A percentile compares a stretch with the other conserved stretches of the same genome.
Evolutionary conservation across 441 rosid genomes (phyloP).

Genomic region (Erodium texanum): DNA sequence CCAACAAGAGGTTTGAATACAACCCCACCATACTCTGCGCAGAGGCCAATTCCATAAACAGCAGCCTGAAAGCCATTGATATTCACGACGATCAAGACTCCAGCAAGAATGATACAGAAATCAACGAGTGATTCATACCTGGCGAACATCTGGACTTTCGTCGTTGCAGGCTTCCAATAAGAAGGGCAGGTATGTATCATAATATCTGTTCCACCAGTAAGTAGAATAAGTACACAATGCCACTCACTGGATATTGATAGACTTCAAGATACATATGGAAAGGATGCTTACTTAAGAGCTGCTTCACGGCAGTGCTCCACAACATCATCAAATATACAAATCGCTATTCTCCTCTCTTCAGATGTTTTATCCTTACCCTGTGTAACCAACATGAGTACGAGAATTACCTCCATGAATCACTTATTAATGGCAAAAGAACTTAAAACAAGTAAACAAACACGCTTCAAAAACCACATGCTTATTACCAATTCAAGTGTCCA

Average conservation of each 20-base stretch:
- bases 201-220: constrained; percentile 48
- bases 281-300: constrained; percentile 68
- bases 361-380: constrained; percentile 98
- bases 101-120: background rate
- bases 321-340: constrained; percentile 97
- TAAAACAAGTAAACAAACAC: background rate
- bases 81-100: constrained; percentile 9
- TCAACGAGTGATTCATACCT: constrained; percentile 34
- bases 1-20: constrained; percentile 94
- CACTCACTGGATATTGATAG: background rate
- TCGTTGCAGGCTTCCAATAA: constrained; percentile 97
- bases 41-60: constrained; percentile 96
- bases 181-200: constrained; percentile 92
- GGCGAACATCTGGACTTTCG: constrained; percentile 87
- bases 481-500: too few relatives aligned
- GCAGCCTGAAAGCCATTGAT: constrained; percentile 64
- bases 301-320: constrained; percentile 95
- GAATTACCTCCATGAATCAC: background rate
- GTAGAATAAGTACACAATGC: background rate
- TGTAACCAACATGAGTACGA: constrained; percentile 4
- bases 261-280: constrained; percentile 1
- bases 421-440: background rate
- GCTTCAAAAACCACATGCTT: background rate
- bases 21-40: constrained; percentile 92
- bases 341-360: constrained; percentile 99